Evolutionary conservation across 129 eudicot genomes (phyloP).

Genomic region (carrot (Daucus carota)): DNA sequence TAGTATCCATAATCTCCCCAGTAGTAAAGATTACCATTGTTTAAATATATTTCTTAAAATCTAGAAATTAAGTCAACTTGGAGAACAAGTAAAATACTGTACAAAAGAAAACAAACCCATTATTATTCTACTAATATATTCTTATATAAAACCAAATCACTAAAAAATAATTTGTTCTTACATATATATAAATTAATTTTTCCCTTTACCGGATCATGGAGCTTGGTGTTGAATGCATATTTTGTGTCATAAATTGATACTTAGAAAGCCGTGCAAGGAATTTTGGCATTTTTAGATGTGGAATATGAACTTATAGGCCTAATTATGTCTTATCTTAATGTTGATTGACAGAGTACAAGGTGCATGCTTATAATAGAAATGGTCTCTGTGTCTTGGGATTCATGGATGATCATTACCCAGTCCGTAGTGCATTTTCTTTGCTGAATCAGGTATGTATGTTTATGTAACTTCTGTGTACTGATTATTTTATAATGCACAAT

Average conservation of each 20-base stretch:
- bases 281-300: not conserved
- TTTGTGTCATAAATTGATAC: not conserved
- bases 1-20: no score
- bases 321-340: not conserved
- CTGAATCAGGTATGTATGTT: conserved; percentile 23
- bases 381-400: conserved; percentile 89
- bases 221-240: not conserved
- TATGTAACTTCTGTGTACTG: not conserved
- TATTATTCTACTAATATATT: no score
- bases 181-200: no score
- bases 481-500: not conserved
- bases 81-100: no score
- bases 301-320: not conserved
- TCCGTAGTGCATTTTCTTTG: conserved; percentile 88
- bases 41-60: no score
- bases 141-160: no score
- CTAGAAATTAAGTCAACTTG: no score
- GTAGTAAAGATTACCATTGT: no score
- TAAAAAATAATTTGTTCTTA: no score
- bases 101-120: no score
- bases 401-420: conserved; percentile 98
- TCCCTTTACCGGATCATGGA: not conserved
- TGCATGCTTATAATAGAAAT: conserved; percentile 48
- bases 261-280: not conserved
- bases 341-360: conserved; percentile 30